phyloP scores from a whole-genome alignment of 495 filamentous ascomycete species.

The Penicillium soppii region DNA sequence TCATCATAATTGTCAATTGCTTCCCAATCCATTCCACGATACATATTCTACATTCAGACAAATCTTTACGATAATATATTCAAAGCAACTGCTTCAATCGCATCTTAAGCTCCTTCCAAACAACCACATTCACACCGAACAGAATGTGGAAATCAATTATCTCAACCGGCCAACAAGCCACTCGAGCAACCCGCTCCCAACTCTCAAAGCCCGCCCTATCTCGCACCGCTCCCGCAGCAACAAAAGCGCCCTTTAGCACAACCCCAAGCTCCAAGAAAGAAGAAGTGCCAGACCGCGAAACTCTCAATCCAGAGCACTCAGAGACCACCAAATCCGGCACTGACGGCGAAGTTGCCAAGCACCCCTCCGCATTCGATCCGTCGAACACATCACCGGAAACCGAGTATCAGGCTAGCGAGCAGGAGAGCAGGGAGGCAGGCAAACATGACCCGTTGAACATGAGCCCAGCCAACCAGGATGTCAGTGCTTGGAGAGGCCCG shows the following conservation, averaged over 20 bases:
- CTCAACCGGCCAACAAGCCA: slow-evolving; percentile 20
- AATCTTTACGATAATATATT: background rate
- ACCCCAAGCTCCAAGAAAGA: slow-evolving; percentile 18
- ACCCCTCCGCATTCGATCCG: slow-evolving; percentile 58
- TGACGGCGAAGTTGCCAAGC: slow-evolving; percentile 51
- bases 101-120: background rate
- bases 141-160: slow-evolving; percentile 30
- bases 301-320: slow-evolving; percentile 51
- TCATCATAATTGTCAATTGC: too few species aligned
- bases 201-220: background rate
- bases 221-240: background rate
- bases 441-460: slow-evolving; percentile 51
- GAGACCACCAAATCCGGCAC: slow-evolving; percentile 61
- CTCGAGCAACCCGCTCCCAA: slow-evolving; percentile 1
- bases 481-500: slow-evolving; percentile 46
- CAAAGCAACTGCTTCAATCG: background rate
- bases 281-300: slow-evolving; percentile 49
- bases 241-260: slow-evolving; percentile 11
- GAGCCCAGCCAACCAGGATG: slow-evolving; percentile 59
- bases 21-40: background rate
- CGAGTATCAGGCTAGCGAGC: slow-evolving; percentile 42
- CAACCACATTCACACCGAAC: background rate
- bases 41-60: too few species aligned
- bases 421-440: slow-evolving; percentile 30
- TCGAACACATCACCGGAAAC: slow-evolving; percentile 55